phyloP scores from a whole-genome alignment of 805 yeast genomes.

The Maudiozyma bulderi region DNA sequence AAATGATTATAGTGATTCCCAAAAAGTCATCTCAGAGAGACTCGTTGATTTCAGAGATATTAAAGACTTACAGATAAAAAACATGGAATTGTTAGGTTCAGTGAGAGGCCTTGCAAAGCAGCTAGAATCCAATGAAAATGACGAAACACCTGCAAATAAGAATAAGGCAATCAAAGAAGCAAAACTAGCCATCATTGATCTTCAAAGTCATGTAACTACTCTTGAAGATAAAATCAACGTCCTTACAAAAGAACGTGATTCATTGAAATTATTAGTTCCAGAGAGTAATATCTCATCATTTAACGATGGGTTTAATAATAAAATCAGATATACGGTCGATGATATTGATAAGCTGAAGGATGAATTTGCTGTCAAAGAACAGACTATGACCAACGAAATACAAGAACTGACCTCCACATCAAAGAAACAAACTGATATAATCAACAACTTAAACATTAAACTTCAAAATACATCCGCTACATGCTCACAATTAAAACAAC shows the following conservation, averaged over 20 bases:
- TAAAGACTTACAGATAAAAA: conserved; percentile 61
- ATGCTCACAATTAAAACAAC: too few relatives aligned
- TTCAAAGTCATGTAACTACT: conserved; percentile 46
- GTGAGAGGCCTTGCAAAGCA: conserved; percentile 64
- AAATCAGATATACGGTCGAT: too few relatives aligned
- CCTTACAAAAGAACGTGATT: conserved; percentile 49
- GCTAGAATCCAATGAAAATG: conserved; percentile 55
- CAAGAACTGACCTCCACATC: too few relatives aligned
- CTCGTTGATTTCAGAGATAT: conserved; percentile 61
- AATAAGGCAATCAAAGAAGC: conserved; percentile 47
- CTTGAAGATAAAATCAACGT: conserved; percentile 42
- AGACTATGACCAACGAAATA: too few relatives aligned
- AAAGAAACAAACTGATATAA: too few relatives aligned
- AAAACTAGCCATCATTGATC: conserved; percentile 47
- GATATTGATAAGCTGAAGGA: too few relatives aligned
- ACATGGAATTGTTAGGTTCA: conserved; percentile 58
- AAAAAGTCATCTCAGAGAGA: conserved; percentile 58
- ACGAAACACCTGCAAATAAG: conserved; percentile 19
- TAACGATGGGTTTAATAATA: too few relatives aligned
- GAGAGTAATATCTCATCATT: neutral
- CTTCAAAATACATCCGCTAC: too few relatives aligned
- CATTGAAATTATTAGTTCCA: neutral
- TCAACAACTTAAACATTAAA: too few relatives aligned
- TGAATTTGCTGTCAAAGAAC: too few relatives aligned
- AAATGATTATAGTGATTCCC: conserved; percentile 53